Evolutionary conservation across 164 flowering plant genomes (phyloP).

Genomic region (Kingdonia uniflora): DNA sequence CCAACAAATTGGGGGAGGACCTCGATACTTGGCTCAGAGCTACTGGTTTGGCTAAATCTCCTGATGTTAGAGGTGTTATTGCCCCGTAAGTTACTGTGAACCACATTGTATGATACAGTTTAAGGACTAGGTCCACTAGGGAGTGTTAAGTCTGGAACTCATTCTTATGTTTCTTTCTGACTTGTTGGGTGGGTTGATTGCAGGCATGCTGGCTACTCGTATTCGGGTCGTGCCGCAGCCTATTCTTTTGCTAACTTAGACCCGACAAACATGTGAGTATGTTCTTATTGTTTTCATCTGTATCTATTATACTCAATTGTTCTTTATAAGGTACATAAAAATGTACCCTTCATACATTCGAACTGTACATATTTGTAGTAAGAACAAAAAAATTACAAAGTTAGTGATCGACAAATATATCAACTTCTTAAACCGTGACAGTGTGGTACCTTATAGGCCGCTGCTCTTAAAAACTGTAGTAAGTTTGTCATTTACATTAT

Average conservation of each 20-base stretch:
- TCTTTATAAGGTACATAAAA: background rate
- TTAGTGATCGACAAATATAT: too few species aligned
- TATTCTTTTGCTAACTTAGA: conserved; percentile 92
- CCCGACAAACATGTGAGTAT: conserved; percentile 66
- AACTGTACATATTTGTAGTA: too few species aligned
- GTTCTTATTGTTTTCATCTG: background rate
- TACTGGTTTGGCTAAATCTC: conserved; percentile 53
- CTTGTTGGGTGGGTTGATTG: conserved; percentile 12
- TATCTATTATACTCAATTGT: background rate
- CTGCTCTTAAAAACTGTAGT: too few species aligned
- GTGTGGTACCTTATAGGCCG: too few species aligned
- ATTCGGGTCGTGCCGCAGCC: conserved; percentile 96
- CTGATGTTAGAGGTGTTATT: conserved; percentile 91
- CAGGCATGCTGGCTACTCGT: conserved; percentile 99
- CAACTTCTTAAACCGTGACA: too few species aligned
- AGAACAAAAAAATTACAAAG: too few species aligned
- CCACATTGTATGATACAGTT: background rate
- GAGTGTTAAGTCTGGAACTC: too few species aligned
- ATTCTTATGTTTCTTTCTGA: background rate
- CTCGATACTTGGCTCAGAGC: conserved; percentile 80
- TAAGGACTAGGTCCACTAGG: too few species aligned
- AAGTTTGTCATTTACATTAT: too few species aligned
- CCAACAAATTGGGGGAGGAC: conserved; percentile 56
- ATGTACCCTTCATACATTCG: too few species aligned
- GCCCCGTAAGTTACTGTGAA: conserved; percentile 68